phyloP scores from a whole-genome alignment of 169 alveolate species.

The Cryptosporidium viatorum region DNA sequence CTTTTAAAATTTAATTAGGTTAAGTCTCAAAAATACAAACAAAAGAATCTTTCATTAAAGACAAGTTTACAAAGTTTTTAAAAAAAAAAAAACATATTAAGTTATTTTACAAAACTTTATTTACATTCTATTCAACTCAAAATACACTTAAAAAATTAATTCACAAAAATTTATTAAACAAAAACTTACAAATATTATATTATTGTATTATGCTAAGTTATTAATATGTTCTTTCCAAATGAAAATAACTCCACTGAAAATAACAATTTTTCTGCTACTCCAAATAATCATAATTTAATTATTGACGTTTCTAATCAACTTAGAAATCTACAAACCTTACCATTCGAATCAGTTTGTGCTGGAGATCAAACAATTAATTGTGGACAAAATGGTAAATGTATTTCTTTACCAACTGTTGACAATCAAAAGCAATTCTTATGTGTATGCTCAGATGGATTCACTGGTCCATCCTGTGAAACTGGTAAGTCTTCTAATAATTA shows the following conservation, averaged over 20 bases:
- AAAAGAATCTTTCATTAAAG: too few relatives aligned
- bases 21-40: too few relatives aligned
- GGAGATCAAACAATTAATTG: constrained; percentile 52
- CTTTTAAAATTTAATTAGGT: too few relatives aligned
- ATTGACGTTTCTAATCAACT: background rate
- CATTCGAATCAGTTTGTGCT: constrained; percentile 67
- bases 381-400: constrained; percentile 58
- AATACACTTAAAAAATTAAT: too few relatives aligned
- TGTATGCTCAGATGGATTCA: constrained; percentile 40
- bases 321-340: constrained; percentile 27
- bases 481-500: constrained; percentile 16
- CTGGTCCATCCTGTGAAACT: constrained; percentile 42
- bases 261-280: background rate
- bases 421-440: constrained; percentile 38
- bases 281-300: background rate
- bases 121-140: too few relatives aligned
- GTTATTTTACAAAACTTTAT: too few relatives aligned
- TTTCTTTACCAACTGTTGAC: constrained; percentile 1
- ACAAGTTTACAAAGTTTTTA: too few relatives aligned
- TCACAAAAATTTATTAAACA: too few relatives aligned
- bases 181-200: too few relatives aligned
- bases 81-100: too few relatives aligned
- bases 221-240: background rate
- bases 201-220: too few relatives aligned
- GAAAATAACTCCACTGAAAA: background rate